phyloP scores from a whole-genome alignment of 2,329 filamentous ascomycete genomes.

The Drechslera avenae region DNA sequence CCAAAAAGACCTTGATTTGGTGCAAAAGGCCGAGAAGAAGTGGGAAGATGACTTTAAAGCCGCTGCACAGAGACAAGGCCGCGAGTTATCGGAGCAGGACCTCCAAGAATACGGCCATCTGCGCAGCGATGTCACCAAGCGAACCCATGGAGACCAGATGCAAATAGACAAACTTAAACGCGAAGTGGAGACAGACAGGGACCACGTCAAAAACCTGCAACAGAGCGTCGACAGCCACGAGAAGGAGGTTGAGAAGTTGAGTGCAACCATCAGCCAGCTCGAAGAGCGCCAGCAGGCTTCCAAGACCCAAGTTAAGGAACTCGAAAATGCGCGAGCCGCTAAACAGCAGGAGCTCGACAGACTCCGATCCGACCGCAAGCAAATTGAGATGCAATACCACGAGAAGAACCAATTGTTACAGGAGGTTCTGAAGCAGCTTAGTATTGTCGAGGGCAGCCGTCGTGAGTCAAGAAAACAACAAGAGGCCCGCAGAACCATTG shows the following conservation, averaged over 20 bases:
- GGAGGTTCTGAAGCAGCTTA: slow-evolving; percentile 79
- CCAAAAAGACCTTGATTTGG: slow-evolving; percentile 77
- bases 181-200: slow-evolving; percentile 88
- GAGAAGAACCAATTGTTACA: slow-evolving; percentile 92
- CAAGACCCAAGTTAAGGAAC: slow-evolving; percentile 67
- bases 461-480: slow-evolving; percentile 83
- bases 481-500: slow-evolving; percentile 80
- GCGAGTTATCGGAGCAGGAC: slow-evolving; percentile 82
- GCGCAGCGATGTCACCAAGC: slow-evolving; percentile 81
- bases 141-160: slow-evolving; percentile 78
- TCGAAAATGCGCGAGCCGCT: slow-evolving; percentile 75
- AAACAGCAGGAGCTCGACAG: slow-evolving; percentile 93
- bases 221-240: slow-evolving; percentile 83
- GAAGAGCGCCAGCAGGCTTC: slow-evolving; percentile 69
- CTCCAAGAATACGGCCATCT: slow-evolving; percentile 88
- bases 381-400: slow-evolving; percentile 76
- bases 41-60: slow-evolving; percentile 90
- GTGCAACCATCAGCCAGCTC: slow-evolving; percentile 71
- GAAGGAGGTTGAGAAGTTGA: slow-evolving; percentile 73
- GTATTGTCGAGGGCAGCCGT: slow-evolving; percentile 81
- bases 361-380: slow-evolving; percentile 37
- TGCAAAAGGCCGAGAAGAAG: slow-evolving; percentile 87
- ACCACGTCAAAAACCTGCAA: slow-evolving; percentile 86
- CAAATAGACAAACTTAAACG: slow-evolving; percentile 86
- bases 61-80: slow-evolving; percentile 82